Evolutionary conservation across 2,329 filamentous ascomycete genomes (phyloP), one percentile per base, ranked within the genome.

Genomic region (Elsinoe fawcettii): DNA sequence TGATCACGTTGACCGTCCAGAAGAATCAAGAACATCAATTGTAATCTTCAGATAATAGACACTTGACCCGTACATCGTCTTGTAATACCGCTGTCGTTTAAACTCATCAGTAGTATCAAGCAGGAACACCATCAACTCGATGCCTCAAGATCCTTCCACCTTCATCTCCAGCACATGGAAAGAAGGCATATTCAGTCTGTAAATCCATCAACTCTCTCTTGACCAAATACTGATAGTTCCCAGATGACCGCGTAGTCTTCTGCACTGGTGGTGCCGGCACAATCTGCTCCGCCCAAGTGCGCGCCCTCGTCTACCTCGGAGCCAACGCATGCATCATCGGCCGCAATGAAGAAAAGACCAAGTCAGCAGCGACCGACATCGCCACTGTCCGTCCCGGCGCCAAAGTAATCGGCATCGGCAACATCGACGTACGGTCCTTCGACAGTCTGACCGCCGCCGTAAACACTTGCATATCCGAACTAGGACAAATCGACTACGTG

Each of bases 251-350:
- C 67, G 91, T 97, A 44, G 82, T 92, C 64, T 96, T 97, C 73
- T 95, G 95, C 67, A 99, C 93, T 2, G 93, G 93, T 59, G 93
- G 93, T 55, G 90, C 90, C 4, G 92, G 93, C 57, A 86, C 87
- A 23, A 97, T 99, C 67, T 96, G 93, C 76, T 93, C 87, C 65
- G 90, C 88, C 57, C 93, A 97, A 75, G 93, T 95, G 30, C 83
- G 90, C 62, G 93, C 93, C 3, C 77, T 99, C 59, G 90, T 99
- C 22, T 82, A 91, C 61, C 83, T 99, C 6, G 93, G 93, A 55
- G 92, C 90, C 44, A 86, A 97, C 66, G 93, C 93, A 51, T 95
- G 88, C 73, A 97, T 99, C 67, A 82, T 97, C 58, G 93, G 93
- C 39, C 86, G 93, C 64, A 96, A 89, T 70, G 81, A 86, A 44